Base-by-base conservation (phyloP, 179 eudicot genomes). In the Beta corolliflora region DNA sequence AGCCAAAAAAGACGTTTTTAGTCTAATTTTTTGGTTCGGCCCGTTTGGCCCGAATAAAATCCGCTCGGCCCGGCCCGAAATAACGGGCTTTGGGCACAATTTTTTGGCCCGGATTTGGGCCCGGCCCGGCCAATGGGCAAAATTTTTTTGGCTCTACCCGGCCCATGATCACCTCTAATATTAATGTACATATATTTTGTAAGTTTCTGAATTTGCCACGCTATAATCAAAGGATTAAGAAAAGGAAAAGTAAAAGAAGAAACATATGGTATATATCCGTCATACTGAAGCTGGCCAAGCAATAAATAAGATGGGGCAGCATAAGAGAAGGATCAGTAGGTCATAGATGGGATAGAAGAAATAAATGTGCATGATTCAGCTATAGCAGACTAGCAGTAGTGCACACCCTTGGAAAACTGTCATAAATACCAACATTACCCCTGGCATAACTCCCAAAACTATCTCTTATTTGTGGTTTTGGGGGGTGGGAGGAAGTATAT, bases 261-360 rank as follows among this genome's bases (percentile, higher is more conserved):
- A 63, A 48, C 58, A 77, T 23, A 53, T 73, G 76, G 69, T 45
- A 21, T 44, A 48, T 63, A 36, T 36, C 41, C 41, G 41, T 36
- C 41, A 36, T 36, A 65, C 12, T 50, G 25, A 77, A 64, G 80
- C 44, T 64, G 60, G 11, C 56, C 44, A 23, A 9, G 80, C 80
- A 77, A 77, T 77, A 65, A 77, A 77, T 63, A 46, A 77, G 80
- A 63, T 65, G 72, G 80, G 80, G 72, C 14, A 75, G 67, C 29
- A 75, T 44, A 58, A 58, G 67, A 75, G 68, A 75, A 75, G 78
- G 78, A 75, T 75, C 54, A 75, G 78, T 56, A 75, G 78, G 78
- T 36, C 78, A 64, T 61, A 46, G 80, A 64, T 48, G 80, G 45
- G 80, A 64, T 63, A 46, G 21, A 23, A 5, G 71, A 61, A 77